A percentile compares a stretch with the other conserved stretches of the same genome.
These are phyloP conservation scores for Dovyalis caffra DNA, from an alignment of 345 rosid genomes.

Conservation along the genomic window DNA sequence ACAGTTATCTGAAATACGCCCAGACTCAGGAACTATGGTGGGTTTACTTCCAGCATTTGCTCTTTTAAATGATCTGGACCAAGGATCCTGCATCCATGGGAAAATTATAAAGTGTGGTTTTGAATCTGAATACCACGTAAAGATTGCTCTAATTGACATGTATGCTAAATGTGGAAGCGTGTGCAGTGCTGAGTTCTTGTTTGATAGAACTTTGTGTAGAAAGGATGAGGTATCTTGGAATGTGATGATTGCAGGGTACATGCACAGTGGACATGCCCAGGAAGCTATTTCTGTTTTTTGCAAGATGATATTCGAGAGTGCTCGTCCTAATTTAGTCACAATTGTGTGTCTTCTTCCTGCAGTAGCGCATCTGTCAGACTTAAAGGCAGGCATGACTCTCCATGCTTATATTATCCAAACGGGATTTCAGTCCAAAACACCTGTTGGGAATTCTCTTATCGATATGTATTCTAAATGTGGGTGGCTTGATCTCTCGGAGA, in stretches of 20 bases:
- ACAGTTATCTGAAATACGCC: constrained; percentile 32
- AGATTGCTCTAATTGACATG: constrained; percentile 57
- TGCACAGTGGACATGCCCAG: constrained; percentile 50
- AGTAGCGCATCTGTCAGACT: constrained; percentile 35
- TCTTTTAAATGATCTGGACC: constrained; percentile 36
- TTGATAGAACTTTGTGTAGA: constrained; percentile 32
- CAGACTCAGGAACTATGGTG: constrained; percentile 58
- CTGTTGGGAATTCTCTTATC: constrained; percentile 47
- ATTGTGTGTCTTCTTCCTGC: constrained; percentile 53
- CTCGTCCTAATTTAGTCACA: constrained; percentile 43
- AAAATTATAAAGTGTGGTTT: constrained; percentile 45
- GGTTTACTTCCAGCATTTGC: constrained; percentile 50
- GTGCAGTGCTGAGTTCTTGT: constrained; percentile 42
- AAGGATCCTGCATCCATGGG: constrained; percentile 45
- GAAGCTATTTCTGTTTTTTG: constrained; percentile 44
- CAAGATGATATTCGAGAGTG: constrained; percentile 43
- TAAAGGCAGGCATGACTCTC: constrained; percentile 47
- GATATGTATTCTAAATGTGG: constrained; percentile 77
- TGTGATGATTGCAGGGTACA: constrained; percentile 51
- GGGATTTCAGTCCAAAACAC: constrained; percentile 38
- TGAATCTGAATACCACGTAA: constrained; percentile 41
- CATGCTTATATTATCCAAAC: constrained; percentile 46
- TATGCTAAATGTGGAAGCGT: constrained; percentile 54
- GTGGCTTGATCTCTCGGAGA: constrained; percentile 38
- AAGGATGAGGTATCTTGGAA: constrained; percentile 58